A percentile compares a stretch with the other conserved stretches of the same genome.
Conservation (phyloP, 208 protist species). For the Leishmania gerbilli region DNA sequence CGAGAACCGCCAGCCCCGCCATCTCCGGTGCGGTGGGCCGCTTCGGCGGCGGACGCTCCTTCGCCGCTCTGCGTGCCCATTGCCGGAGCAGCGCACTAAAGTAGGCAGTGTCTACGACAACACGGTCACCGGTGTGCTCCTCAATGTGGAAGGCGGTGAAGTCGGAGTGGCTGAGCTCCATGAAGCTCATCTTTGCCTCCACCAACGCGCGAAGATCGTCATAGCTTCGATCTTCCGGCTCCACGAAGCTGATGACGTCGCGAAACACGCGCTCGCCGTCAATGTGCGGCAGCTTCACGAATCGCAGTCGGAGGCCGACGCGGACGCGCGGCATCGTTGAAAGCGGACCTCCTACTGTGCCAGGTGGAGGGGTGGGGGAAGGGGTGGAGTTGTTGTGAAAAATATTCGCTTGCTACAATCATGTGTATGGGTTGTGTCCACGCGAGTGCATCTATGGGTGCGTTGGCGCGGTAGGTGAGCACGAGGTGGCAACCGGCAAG, state of each 20-base stretch:
- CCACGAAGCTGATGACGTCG: slow-evolving; percentile 43
- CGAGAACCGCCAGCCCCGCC: slow-evolving; percentile 12
- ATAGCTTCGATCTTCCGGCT: slow-evolving; percentile 56
- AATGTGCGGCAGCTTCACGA: slow-evolving; percentile 64
- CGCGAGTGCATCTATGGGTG: slow-evolving; percentile 2
- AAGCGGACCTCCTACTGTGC: not conserved
- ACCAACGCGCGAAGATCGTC: slow-evolving; percentile 69
- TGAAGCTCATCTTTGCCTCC: slow-evolving; percentile 77
- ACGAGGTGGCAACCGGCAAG: not conserved
- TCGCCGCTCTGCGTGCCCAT: slow-evolving; percentile 32
- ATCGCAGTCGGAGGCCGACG: slow-evolving; percentile 49
- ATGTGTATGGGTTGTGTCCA: not conserved
- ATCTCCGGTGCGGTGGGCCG: not conserved
- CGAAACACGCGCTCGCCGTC: slow-evolving; percentile 74
- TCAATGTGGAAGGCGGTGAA: slow-evolving; percentile 73
- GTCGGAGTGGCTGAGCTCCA: slow-evolving; percentile 53
- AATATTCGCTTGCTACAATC: not conserved
- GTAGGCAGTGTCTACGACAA: slow-evolving; percentile 84
- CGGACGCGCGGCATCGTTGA: slow-evolving; percentile 17
- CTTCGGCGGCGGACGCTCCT: slow-evolving; percentile 1
- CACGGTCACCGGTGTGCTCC: slow-evolving; percentile 53
- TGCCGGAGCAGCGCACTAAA: slow-evolving; percentile 46
- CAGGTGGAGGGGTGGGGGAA: not conserved
- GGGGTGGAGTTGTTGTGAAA: not conserved
- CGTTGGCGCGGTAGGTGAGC: not conserved